These are phyloP conservation scores for Pulveroboletus sp. DNA, from an alignment of 768 basidiomycete genomes.

Conservation along the genomic window DNA sequence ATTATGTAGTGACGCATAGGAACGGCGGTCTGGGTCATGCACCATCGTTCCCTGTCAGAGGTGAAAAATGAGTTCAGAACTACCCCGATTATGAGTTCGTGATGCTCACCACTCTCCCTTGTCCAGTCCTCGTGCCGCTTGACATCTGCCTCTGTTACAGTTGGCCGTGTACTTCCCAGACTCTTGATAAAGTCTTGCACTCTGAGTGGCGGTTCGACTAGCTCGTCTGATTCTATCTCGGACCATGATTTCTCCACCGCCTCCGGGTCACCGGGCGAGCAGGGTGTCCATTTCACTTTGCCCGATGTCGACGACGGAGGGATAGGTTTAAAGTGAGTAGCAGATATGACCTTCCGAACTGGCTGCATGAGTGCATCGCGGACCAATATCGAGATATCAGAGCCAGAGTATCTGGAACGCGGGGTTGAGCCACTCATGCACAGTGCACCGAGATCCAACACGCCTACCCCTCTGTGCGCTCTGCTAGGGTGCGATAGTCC, in stretches of 20 bases:
- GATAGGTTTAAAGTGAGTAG: constrained; percentile 87
- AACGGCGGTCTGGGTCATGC: constrained; percentile 18
- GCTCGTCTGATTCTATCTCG: constrained; percentile 79
- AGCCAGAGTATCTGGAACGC: constrained; percentile 70
- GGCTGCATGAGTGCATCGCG: constrained; percentile 99
- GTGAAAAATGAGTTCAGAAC: background rate
- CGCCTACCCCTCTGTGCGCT: constrained; percentile 76
- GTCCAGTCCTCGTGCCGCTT: constrained; percentile 82
- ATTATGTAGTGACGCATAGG: background rate
- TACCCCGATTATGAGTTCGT: background rate
- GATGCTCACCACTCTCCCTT: constrained; percentile 64
- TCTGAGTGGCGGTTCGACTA: constrained; percentile 82
- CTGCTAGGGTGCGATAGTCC: constrained; percentile 78
- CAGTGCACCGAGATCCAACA: background rate
- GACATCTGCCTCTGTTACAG: constrained; percentile 86
- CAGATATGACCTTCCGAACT: constrained; percentile 90
- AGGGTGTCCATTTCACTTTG: constrained; percentile 80
- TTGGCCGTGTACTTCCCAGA: constrained; percentile 73
- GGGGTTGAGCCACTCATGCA: background rate
- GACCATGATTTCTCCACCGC: constrained; percentile 89
- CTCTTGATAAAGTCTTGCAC: constrained; percentile 79
- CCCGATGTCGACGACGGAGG: constrained; percentile 15
- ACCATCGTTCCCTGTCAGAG: constrained; percentile 27
- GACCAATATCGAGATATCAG: constrained; percentile 91
- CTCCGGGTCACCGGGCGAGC: constrained; percentile 86